Base-by-base conservation (phyloP, 2,329 filamentous ascomycete species). In the Ascochyta pisi region DNA sequence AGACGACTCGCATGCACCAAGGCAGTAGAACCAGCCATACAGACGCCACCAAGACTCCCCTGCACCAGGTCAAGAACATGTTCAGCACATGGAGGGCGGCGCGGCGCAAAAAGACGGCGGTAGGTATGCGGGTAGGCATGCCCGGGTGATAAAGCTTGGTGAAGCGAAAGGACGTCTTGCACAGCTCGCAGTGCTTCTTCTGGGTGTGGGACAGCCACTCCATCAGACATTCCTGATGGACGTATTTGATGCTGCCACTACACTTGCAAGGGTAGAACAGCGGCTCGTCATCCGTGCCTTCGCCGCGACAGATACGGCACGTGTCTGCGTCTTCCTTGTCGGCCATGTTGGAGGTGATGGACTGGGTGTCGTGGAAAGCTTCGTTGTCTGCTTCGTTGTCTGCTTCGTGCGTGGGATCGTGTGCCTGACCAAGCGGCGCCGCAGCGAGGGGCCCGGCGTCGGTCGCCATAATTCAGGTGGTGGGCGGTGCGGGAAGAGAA, bases 131-230 rank as follows among this genome's bases (percentile, higher is more conserved):
- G 60, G 86, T 85, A 1, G 95, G 96, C 95, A 99, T 99, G 71
- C 93, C 86, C 4, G 92, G 92, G 59, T 93, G 88, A 79, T 99
- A 99, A 35, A 99, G 85, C 78, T 99, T 99, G 49, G 95, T 99
- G 81, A 99, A 99, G 58, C 92, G 90, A 73, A 98, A 99, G 0
- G 93, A 89, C 2, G 95, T 99, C 81, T 99, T 99, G 86, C 95
- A 99, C 33, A 99, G 87, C 80, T 99, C 95, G 82, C 96, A 99
- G 81, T 99, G 91, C 77, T 98, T 98, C 85, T 99, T 99, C 75
- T 99, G 93, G 1, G 95, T 98, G 77, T 99, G 96, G 45, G 92
- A 94, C 22, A 99, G 83, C 95, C 95, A 99, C 78, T 98, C 93
- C 89, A 99, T 96, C 77, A 99, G 80, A 75, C 95, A 99, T 74